A percentile compares a stretch with the other conserved stretches of the same genome.
Conservation (phyloP, 1,284 basidiomycete genomes). For the Ceratobasidium sp. region DNA sequence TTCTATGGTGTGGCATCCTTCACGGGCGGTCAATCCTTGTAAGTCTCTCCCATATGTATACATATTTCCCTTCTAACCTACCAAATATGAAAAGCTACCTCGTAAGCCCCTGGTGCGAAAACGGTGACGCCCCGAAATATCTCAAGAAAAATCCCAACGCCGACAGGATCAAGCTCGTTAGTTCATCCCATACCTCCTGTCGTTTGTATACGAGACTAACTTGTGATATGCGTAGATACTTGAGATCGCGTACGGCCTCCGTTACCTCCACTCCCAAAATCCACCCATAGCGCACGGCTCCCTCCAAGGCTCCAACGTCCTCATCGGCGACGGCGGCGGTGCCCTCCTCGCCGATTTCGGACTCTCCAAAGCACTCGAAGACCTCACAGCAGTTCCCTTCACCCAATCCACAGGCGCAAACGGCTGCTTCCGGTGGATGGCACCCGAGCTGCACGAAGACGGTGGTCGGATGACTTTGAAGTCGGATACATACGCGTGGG, state of each 20-base stretch:
- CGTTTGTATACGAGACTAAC: not conserved
- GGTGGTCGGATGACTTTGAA: conserved; percentile 41
- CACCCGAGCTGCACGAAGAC: conserved; percentile 45
- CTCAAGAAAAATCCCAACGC: conserved; percentile 42
- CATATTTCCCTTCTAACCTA: conserved; percentile 18
- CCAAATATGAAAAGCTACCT: conserved; percentile 13
- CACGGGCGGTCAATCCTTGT: conserved; percentile 27
- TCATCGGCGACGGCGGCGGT: conserved; percentile 8
- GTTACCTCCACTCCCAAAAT: conserved; percentile 44
- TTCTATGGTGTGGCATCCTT: conserved; percentile 41
- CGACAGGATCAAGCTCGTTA: conserved; percentile 42
- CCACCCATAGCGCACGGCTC: conserved; percentile 45
- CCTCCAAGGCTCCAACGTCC: conserved; percentile 42
- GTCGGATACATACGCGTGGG: conserved; percentile 44
- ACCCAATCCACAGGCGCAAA: conserved; percentile 43
- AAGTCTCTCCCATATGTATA: not conserved
- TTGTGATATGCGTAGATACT: conserved; percentile 36
- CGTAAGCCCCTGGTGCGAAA: conserved; percentile 29
- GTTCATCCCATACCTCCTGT: not conserved
- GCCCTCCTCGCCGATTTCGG: conserved; percentile 46
- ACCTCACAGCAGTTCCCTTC: conserved; percentile 39
- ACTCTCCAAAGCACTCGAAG: conserved; percentile 44
- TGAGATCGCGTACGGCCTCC: conserved; percentile 44
- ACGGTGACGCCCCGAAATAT: conserved; percentile 44
- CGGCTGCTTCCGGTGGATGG: conserved; percentile 45